Evolutionary conservation across 164 flowering plant genomes (phyloP).

Genomic region (Nelumbo lutea): DNA sequence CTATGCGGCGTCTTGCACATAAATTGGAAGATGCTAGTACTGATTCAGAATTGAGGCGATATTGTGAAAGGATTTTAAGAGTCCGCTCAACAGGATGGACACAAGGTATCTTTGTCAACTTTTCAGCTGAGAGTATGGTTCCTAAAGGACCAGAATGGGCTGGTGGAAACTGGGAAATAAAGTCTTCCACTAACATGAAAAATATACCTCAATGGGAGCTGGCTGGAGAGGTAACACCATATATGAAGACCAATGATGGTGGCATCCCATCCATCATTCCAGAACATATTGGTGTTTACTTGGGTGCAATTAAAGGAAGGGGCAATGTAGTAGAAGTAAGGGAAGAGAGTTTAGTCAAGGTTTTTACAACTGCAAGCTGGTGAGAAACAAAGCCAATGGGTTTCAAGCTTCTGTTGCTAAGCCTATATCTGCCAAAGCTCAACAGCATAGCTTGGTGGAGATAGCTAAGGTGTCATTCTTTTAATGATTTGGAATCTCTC

Average conservation of each 20-base stretch:
- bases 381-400: constrained; percentile 45
- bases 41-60: constrained; percentile 88
- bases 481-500: constrained; percentile 63
- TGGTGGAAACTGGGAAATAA: constrained; percentile 99
- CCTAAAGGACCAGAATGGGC: constrained; percentile 99
- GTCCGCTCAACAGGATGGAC: constrained; percentile 99
- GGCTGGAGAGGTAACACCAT: constrained; percentile 96
- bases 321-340: constrained; percentile 88
- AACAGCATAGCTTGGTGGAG: constrained; percentile 30
- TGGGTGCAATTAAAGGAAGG: constrained; percentile 91
- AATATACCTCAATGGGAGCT: constrained; percentile 92
- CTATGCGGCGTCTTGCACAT: constrained; percentile 98
- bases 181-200: constrained; percentile 71
- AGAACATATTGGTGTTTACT: constrained; percentile 93
- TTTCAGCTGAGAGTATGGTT: constrained; percentile 99
- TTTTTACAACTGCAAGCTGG: constrained; percentile 43
- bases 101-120: constrained; percentile 98
- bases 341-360: constrained; percentile 86
- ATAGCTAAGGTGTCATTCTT: constrained; percentile 34
- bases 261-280: constrained; percentile 77
- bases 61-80: constrained; percentile 91
- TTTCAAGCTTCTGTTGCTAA: constrained; percentile 30
- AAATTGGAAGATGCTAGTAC: constrained; percentile 81
- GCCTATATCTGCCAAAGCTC: constrained; percentile 31
- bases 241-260: constrained; percentile 97